Evolutionary conservation across 176 grass and related monocot genomes (phyloP).

Genomic region (Puya raimondii): DNA sequence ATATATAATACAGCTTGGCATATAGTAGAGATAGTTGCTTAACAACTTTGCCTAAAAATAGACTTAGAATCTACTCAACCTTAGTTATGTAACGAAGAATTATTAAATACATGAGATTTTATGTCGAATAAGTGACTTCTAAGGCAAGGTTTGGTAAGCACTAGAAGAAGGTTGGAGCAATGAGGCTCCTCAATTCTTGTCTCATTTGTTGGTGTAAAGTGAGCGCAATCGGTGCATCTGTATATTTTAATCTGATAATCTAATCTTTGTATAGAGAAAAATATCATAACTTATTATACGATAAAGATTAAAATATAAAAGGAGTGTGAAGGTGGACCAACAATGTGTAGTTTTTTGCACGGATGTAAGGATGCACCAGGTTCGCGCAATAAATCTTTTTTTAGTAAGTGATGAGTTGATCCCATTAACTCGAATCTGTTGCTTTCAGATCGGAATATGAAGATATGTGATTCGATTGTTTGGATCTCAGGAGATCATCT

Average conservation of each 20-base stretch:
- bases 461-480: background rate
- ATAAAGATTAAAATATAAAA: too few species aligned
- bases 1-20: too few species aligned
- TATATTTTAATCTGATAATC: too few species aligned
- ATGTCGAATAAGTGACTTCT: background rate
- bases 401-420: background rate
- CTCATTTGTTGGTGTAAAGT: too few species aligned
- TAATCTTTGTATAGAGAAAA: too few species aligned
- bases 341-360: background rate
- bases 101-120: background rate
- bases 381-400: too few species aligned
- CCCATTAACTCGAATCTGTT: background rate
- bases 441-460: background rate
- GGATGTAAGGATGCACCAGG: too few species aligned
- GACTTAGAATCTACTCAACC: background rate
- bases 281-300: too few species aligned
- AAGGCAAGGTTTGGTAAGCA: constrained; percentile 11
- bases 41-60: background rate
- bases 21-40: background rate
- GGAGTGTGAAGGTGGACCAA: too few species aligned
- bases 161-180: background rate
- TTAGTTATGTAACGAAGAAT: background rate
- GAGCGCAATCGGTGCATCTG: too few species aligned
- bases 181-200: background rate
- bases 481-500: background rate